phyloP scores from a whole-genome alignment of 169 alveolate genomes.

The Plasmodium blacklocki region DNA sequence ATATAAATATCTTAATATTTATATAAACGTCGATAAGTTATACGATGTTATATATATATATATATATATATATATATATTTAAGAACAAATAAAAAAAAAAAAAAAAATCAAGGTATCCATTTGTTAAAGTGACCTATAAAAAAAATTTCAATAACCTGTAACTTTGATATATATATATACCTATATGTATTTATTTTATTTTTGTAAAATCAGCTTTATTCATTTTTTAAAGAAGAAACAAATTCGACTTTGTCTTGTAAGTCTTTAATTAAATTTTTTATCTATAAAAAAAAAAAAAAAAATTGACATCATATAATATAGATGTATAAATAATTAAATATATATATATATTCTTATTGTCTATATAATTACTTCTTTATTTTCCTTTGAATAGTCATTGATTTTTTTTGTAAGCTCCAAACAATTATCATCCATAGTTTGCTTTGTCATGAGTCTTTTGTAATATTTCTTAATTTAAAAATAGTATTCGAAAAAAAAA shows the following conservation, averaged over 20 bases:
- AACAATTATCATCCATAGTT: slow-evolving; percentile 23
- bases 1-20: no score
- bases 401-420: slow-evolving; percentile 19
- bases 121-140: no score
- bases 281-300: slow-evolving; percentile 42
- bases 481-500: neutral
- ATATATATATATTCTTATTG: neutral
- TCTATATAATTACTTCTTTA: slow-evolving; percentile 22
- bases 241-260: slow-evolving; percentile 1
- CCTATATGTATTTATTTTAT: no score
- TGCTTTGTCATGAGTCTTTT: slow-evolving; percentile 42
- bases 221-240: neutral
- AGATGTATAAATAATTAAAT: neutral
- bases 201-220: no score
- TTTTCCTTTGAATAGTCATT: neutral
- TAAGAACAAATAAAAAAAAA: no score
- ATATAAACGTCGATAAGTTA: no score
- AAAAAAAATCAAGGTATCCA: no score
- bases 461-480: slow-evolving; percentile 29
- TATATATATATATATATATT: no score
- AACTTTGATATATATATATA: no score
- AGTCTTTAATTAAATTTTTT: slow-evolving; percentile 24
- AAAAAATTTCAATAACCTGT: no score
- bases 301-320: neutral
- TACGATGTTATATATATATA: no score